Percentiles rank a stretch among this genome's conserved stretches.
Evolutionary conservation across 331 rosid species (phyloP).

Genomic region (Dryas integrifolia): DNA sequence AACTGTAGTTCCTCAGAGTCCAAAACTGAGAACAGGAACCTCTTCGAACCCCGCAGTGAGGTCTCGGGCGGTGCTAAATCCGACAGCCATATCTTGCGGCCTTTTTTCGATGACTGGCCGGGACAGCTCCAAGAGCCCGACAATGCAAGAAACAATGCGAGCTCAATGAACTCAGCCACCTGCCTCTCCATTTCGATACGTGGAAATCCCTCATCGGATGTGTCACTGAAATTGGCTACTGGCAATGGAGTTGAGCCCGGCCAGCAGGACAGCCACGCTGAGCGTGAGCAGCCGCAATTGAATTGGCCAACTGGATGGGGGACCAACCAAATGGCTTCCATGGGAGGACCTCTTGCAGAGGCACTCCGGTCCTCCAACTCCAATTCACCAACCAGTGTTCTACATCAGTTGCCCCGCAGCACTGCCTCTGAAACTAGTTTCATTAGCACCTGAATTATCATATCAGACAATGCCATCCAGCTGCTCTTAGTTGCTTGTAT

Average conservation of each 20-base stretch:
- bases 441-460: constrained; percentile 32
- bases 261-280: constrained; percentile 38
- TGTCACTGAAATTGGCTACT: constrained; percentile 77
- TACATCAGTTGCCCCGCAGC: constrained; percentile 66
- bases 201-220: constrained; percentile 61
- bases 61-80: constrained; percentile 47
- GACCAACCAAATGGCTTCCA: constrained; percentile 61
- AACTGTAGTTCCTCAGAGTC: constrained; percentile 42
- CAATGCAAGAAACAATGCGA: constrained; percentile 35
- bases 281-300: constrained; percentile 46
- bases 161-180: constrained; percentile 46
- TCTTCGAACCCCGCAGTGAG: constrained; percentile 37
- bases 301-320: constrained; percentile 78
- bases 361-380: constrained; percentile 76
- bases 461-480: neutral
- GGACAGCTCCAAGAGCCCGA: constrained; percentile 57
- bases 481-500: neutral
- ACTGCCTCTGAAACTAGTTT: constrained; percentile 57
- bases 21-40: constrained; percentile 40
- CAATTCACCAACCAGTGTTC: constrained; percentile 76
- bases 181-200: constrained; percentile 72
- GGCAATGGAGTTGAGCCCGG: constrained; percentile 50
- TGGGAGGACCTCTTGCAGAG: constrained; percentile 99
- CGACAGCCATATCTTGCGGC: constrained; percentile 72
- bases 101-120: constrained; percentile 92